Conservation (phyloP, 2,329 filamentous ascomycete genomes). For the Aspergillus intermedius region DNA sequence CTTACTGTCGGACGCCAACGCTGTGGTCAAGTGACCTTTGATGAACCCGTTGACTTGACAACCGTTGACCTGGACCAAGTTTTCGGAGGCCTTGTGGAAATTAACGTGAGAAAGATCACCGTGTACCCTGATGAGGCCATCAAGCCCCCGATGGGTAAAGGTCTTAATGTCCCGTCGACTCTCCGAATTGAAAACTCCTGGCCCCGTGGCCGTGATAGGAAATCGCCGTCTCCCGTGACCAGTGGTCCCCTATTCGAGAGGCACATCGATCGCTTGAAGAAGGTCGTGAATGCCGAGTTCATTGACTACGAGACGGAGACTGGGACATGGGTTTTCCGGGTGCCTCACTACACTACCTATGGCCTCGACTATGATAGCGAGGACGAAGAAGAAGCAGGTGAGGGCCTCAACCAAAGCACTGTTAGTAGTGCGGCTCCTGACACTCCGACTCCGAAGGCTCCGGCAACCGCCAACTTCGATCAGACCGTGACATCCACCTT, state of each 20-base stretch:
- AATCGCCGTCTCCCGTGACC: constrained; percentile 50
- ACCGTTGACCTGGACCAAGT: constrained; percentile 74
- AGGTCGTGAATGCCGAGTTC: constrained; percentile 74
- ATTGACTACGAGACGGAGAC: constrained; percentile 70
- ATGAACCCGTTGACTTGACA: constrained; percentile 74
- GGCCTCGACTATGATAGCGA: constrained; percentile 77
- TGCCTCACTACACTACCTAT: constrained; percentile 97
- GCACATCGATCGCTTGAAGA: constrained; percentile 72
- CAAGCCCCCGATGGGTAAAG: constrained; percentile 80
- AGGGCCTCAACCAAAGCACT: constrained; percentile 46
- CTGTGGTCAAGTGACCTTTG: constrained; percentile 76
- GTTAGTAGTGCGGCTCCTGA: constrained; percentile 45
- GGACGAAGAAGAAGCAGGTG: constrained; percentile 51
- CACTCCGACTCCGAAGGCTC: constrained; percentile 40
- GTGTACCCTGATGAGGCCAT: constrained; percentile 71
- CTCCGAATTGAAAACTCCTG: constrained; percentile 90
- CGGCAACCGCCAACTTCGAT: constrained; percentile 20
- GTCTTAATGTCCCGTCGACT: constrained; percentile 81
- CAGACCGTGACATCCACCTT: constrained; percentile 32
- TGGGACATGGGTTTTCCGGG: constrained; percentile 83
- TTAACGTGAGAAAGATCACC: constrained; percentile 72
- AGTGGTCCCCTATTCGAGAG: constrained; percentile 64
- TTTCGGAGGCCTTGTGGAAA: constrained; percentile 65
- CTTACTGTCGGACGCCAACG: constrained; percentile 78
- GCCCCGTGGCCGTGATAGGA: constrained; percentile 64